These are phyloP conservation scores for Trichocladium antarcticum DNA, from an alignment of 495 filamentous ascomycete species.

Conservation along the genomic window DNA sequence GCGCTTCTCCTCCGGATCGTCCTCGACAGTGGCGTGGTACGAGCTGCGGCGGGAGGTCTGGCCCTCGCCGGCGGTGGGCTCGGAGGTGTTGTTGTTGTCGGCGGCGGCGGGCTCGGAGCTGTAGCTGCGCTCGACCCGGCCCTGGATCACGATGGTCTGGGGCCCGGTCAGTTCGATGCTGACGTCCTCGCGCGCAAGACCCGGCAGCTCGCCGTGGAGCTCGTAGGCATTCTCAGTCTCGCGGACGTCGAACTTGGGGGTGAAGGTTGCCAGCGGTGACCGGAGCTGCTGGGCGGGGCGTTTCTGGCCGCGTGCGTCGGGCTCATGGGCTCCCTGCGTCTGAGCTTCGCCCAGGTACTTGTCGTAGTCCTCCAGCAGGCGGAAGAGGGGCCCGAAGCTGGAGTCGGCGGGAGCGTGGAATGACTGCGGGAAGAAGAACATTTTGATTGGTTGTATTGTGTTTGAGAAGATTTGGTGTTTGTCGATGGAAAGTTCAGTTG, in stretches of 20 bases:
- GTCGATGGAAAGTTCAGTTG: too few species aligned
- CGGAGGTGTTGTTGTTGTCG: background rate
- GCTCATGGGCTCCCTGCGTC: background rate
- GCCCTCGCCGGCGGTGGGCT: constrained; percentile 7
- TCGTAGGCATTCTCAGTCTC: constrained; percentile 59
- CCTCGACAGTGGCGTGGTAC: constrained; percentile 24
- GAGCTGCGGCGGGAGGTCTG: constrained; percentile 33
- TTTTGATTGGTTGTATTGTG: constrained; percentile 20
- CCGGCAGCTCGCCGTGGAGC: constrained; percentile 81
- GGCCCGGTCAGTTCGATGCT: constrained; percentile 76
- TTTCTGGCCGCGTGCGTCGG: background rate
- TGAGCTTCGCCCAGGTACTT: constrained; percentile 34
- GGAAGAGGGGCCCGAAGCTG: constrained; percentile 59
- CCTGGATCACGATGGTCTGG: constrained; percentile 63
- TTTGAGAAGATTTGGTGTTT: background rate
- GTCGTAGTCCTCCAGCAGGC: constrained; percentile 66
- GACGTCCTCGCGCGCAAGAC: constrained; percentile 65
- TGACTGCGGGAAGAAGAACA: constrained; percentile 62
- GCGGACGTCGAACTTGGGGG: constrained; percentile 60
- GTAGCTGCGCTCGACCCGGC: constrained; percentile 51
- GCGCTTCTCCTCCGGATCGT: constrained; percentile 13
- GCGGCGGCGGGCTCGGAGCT: constrained; percentile 31
- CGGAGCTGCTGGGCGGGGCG: constrained; percentile 8
- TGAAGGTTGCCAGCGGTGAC: constrained; percentile 20
- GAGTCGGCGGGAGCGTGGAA: constrained; percentile 37